Evolutionary conservation across 1,284 basidiomycete species (phyloP), one percentile per base, ranked within the genome.

Genomic region (Trametes pubescens): DNA sequence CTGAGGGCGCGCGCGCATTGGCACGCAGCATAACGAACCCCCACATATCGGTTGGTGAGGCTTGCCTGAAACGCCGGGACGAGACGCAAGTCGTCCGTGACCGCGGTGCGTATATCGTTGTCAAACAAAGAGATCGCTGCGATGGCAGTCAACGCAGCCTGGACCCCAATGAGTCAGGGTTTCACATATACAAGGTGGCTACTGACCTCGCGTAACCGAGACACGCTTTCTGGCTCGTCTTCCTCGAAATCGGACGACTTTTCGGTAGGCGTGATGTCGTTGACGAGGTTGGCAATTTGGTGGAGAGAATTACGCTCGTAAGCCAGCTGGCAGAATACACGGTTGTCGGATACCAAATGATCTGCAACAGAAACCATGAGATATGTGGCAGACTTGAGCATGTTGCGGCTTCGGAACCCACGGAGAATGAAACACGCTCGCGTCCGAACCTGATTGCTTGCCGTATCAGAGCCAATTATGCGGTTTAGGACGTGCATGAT

Each of bases 1-100:
- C 88, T 88, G 38, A 97, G 80, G 0, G 92, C 91, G n/a, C 95
- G 82, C 1, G 93, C 84, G 68, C 91, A 91, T 72, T 96, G 94
- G 73, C 93, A 94, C 0, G 93, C 91, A 0, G 92, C 91, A 51
- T 92, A 93, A 7, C 94, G 86, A 1, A 96, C 90, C 1, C 92
- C 92, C 21, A 89, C 81, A 61, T 89, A 85, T 0, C 82, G 83
- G 66, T 93, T 88, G 0, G 77, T 71, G 32, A 93, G 82, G 14
- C 84, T 86, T 5, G 74, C 73, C 58, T 85, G 82, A 43, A 93
- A 77, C 54, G 82, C 74, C 43, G 87, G 83, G 32, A 93, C 80
- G n/a, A 83, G 74, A 16, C 78, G 77, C 18, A 80, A 75, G 8
- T 77, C 77, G 62, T 89, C 89, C 13, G 91, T 86, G 14, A 95